Conservation (phyloP, 2,329 filamentous ascomycete genomes). For the Diaporthe aspalathi region DNA sequence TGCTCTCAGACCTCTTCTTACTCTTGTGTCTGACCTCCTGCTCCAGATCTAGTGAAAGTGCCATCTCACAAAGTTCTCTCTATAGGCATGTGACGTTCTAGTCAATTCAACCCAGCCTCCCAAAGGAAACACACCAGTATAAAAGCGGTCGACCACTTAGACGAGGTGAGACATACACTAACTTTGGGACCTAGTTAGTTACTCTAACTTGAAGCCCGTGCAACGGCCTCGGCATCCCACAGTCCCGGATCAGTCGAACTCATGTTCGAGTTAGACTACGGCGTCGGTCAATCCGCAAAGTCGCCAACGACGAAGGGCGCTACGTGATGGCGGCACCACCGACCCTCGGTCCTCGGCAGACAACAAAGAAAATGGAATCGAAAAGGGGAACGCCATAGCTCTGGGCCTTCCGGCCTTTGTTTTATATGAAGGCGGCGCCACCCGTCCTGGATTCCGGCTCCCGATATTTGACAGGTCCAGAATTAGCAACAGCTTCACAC, state of each 20-base stretch:
- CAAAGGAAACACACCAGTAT: constrained; percentile 2
- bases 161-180: constrained; percentile 1
- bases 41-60: no score
- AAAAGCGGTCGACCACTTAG: neutral
- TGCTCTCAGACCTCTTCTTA: neutral
- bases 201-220: constrained; percentile 1
- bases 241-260: neutral
- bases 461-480: neutral
- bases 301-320: neutral
- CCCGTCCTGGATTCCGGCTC: constrained; percentile 1
- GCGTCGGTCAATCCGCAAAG: constrained; percentile 15
- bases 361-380: neutral
- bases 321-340: neutral
- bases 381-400: neutral
- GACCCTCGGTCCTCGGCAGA: constrained; percentile 6
- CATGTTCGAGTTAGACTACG: neutral
- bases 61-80: neutral
- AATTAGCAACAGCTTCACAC: neutral
- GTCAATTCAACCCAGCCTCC: neutral
- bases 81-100: constrained; percentile 8
- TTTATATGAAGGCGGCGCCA: constrained; percentile 19
- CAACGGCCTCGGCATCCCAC: neutral
- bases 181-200: neutral
- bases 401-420: neutral
- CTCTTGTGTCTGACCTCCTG: neutral